Percentiles rank a stretch among this genome's conserved stretches.
Conservation (phyloP, 352 stramenopile genomes). For the Phytophthora boehmeriae region DNA sequence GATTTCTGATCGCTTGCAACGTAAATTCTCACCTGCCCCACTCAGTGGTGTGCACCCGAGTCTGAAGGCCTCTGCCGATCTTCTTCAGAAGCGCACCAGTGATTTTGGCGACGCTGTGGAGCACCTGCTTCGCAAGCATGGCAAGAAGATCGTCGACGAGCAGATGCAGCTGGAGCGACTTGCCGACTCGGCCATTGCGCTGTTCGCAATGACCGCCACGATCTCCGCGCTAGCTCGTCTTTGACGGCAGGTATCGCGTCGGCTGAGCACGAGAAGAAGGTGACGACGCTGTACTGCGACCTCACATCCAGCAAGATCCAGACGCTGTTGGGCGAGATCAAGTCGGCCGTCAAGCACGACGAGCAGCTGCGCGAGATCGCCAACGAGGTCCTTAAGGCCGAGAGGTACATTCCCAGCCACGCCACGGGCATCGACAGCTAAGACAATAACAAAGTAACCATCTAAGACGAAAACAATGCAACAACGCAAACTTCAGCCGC, state of each 20-base stretch:
- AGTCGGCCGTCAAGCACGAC: constrained; percentile 66
- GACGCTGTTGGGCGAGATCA: constrained; percentile 63
- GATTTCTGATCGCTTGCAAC: constrained; percentile 78
- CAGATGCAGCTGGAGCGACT: constrained; percentile 88
- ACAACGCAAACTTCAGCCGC: neutral
- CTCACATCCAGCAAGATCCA: constrained; percentile 73
- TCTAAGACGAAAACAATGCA: no score
- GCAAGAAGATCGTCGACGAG: constrained; percentile 89
- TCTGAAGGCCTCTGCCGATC: constrained; percentile 54
- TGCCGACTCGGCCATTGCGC: constrained; percentile 81
- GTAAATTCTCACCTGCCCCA: constrained; percentile 75
- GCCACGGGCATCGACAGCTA: constrained; percentile 74
- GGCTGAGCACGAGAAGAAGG: constrained; percentile 75
- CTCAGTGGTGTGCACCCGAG: constrained; percentile 78
- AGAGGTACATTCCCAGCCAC: constrained; percentile 84
- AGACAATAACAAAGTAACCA: neutral
- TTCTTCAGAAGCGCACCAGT: constrained; percentile 70
- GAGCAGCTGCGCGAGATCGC: constrained; percentile 77
- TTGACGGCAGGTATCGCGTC: constrained; percentile 56
- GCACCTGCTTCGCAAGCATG: constrained; percentile 82
- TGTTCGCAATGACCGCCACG: constrained; percentile 89
- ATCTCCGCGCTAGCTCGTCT: constrained; percentile 83
- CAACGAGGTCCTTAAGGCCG: constrained; percentile 71
- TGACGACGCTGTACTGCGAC: constrained; percentile 85
- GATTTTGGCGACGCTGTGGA: constrained; percentile 84